These are phyloP conservation scores for Tephrocybe sp. DNA, from an alignment of 768 basidiomycete species.

Conservation along the genomic window DNA sequence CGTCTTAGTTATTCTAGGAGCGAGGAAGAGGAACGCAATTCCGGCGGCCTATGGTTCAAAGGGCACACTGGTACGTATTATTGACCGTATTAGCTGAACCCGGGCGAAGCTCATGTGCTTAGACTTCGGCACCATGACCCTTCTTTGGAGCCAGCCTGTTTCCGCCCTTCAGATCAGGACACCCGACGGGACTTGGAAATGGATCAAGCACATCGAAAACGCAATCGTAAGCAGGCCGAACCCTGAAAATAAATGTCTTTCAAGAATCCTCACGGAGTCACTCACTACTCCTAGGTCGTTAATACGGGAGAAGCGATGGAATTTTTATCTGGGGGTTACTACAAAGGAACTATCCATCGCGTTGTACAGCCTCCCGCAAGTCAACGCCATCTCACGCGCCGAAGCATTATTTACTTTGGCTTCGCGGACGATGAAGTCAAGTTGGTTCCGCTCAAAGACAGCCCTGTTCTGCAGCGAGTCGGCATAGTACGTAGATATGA, in stretches of 20 bases:
- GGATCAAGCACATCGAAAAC: conserved; percentile 42
- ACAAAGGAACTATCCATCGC: conserved; percentile 42
- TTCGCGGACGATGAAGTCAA: conserved; percentile 39
- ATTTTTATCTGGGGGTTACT: conserved; percentile 44
- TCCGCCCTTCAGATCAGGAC: conserved; percentile 40
- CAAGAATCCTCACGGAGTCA: not conserved
- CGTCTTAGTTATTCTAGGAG: conserved; percentile 33
- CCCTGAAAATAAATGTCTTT: not conserved
- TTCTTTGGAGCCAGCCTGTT: conserved; percentile 46
- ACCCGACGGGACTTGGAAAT: conserved; percentile 38
- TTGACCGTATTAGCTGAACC: too few species aligned
- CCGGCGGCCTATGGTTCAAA: conserved; percentile 44
- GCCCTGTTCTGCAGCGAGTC: conserved; percentile 35
- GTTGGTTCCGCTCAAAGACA: conserved; percentile 32
- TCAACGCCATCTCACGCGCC: conserved; percentile 35
- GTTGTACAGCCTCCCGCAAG: conserved; percentile 44
- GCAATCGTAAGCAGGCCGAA: conserved; percentile 28
- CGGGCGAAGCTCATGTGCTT: not conserved
- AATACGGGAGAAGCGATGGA: conserved; percentile 46
- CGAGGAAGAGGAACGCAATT: conserved; percentile 35
- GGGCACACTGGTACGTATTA: conserved; percentile 37
- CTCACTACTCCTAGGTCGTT: conserved; percentile 25
- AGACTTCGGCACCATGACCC: conserved; percentile 41
- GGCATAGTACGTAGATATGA: conserved; percentile 30
- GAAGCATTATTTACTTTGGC: conserved; percentile 45